Conservation (phyloP, 73 alveolate species). For the Blepharisma stoltei region DNA sequence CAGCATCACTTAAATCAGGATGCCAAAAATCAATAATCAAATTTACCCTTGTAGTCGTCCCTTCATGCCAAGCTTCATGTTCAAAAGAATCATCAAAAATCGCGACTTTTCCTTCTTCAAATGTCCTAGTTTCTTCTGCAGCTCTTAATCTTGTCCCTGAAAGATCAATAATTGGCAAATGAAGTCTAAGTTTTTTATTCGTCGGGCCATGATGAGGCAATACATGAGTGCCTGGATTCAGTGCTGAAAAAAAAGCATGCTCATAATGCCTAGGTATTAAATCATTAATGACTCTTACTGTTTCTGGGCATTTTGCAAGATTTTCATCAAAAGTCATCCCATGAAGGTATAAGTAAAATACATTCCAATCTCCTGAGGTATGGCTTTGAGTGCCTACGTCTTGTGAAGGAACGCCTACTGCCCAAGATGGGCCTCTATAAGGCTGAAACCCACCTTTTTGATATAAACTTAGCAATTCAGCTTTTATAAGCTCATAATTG, state of each 20-base stretch:
- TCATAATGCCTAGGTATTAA: slow-evolving; percentile 69
- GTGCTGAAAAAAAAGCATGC: slow-evolving; percentile 78
- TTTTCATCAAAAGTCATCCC: slow-evolving; percentile 72
- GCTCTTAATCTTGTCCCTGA: slow-evolving; percentile 73
- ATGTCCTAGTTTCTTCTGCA: slow-evolving; percentile 60
- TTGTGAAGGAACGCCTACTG: slow-evolving; percentile 53
- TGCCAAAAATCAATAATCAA: slow-evolving; percentile 84
- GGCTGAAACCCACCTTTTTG: slow-evolving; percentile 71
- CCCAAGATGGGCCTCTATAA: slow-evolving; percentile 80
- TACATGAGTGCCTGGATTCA: slow-evolving; percentile 77
- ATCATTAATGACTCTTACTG: slow-evolving; percentile 60
- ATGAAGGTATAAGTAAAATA: slow-evolving; percentile 75
- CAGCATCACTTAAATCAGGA: slow-evolving; percentile 75
- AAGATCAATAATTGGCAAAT: slow-evolving; percentile 64
- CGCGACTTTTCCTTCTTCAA: slow-evolving; percentile 56
- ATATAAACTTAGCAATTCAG: slow-evolving; percentile 56
- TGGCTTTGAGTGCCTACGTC: slow-evolving; percentile 69
- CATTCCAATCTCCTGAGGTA: slow-evolving; percentile 88
- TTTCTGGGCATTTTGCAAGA: slow-evolving; percentile 67
- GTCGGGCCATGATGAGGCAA: slow-evolving; percentile 86
- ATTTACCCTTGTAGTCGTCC: slow-evolving; percentile 65
- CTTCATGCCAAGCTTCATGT: slow-evolving; percentile 92
- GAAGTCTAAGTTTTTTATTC: slow-evolving; percentile 77
- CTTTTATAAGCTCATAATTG: slow-evolving; percentile 47
- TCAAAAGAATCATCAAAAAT: slow-evolving; percentile 82